Evolutionary conservation across 306 rosid genomes (phyloP).

Genomic region (Vigna nakashimae): DNA sequence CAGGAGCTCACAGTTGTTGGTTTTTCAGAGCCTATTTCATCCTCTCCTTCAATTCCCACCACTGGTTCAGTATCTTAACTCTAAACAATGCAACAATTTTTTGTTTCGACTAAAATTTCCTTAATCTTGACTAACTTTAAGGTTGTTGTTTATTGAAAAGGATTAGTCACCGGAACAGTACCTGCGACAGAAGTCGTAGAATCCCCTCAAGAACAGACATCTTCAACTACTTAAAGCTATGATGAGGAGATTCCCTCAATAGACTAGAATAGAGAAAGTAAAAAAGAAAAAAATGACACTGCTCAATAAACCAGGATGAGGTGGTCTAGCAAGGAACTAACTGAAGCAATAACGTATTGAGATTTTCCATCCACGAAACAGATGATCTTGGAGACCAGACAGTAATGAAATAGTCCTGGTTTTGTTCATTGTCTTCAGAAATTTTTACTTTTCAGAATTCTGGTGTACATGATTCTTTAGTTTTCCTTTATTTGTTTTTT

Average conservation of each 20-base stretch:
- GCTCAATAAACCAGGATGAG: constrained; percentile 35
- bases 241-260: constrained; percentile 17
- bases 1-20: constrained; percentile 40
- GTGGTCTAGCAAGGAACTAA: constrained; percentile 28
- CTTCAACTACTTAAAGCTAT: constrained; percentile 51
- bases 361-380: constrained; percentile 31
- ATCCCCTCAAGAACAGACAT: constrained; percentile 50
- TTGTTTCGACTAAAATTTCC: background rate
- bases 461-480: constrained; percentile 32
- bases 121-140: background rate
- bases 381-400: constrained; percentile 36
- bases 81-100: background rate
- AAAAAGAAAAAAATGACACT: constrained; percentile 25
- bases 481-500: background rate
- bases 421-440: constrained; percentile 39
- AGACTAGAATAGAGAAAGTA: constrained; percentile 35
- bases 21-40: constrained; percentile 48
- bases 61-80: constrained; percentile 47
- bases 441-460: constrained; percentile 34
- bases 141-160: constrained; percentile 30
- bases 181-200: constrained; percentile 44
- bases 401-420: constrained; percentile 31
- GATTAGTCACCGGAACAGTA: constrained; percentile 42
- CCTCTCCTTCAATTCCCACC: constrained; percentile 48
- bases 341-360: constrained; percentile 18